Evolutionary conservation across 345 rosid genomes (phyloP).

Genomic region (Eucalyptus rudis): DNA sequence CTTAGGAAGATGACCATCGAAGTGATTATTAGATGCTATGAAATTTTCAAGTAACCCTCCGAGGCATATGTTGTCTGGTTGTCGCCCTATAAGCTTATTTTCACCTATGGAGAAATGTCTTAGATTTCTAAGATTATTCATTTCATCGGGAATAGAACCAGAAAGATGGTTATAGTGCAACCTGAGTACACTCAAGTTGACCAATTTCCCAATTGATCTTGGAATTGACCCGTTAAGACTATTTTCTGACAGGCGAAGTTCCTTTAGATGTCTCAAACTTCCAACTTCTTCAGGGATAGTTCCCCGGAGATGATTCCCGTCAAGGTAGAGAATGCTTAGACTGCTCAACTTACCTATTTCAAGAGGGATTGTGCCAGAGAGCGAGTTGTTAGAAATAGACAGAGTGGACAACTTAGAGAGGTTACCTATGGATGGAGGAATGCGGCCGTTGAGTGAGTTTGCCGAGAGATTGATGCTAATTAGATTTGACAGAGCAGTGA

Average conservation of each 20-base stretch:
- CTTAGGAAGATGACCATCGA: background rate
- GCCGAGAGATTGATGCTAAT: background rate
- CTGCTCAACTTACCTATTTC: background rate
- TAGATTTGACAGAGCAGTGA: conserved; percentile 1
- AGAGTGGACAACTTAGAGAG: conserved; percentile 1
- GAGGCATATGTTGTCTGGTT: background rate
- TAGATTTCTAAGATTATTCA: background rate
- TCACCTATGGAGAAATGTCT: background rate
- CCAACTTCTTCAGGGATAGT: background rate
- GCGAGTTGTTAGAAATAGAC: background rate
- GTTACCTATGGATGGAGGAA: conserved; percentile 2
- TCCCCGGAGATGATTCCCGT: background rate
- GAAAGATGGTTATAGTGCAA: background rate
- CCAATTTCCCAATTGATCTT: background rate
- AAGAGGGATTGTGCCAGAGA: background rate
- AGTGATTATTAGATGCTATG: background rate
- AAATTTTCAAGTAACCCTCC: background rate
- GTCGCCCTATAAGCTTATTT: background rate
- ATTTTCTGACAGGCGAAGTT: background rate
- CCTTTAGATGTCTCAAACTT: background rate
- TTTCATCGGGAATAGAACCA: background rate
- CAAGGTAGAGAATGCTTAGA: background rate
- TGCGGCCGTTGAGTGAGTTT: conserved; percentile 1
- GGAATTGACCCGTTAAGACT: background rate
- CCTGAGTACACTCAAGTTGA: background rate